Conservation (phyloP, 371 early-diverging fungal genomes). For the Nematocida homosporus region DNA sequence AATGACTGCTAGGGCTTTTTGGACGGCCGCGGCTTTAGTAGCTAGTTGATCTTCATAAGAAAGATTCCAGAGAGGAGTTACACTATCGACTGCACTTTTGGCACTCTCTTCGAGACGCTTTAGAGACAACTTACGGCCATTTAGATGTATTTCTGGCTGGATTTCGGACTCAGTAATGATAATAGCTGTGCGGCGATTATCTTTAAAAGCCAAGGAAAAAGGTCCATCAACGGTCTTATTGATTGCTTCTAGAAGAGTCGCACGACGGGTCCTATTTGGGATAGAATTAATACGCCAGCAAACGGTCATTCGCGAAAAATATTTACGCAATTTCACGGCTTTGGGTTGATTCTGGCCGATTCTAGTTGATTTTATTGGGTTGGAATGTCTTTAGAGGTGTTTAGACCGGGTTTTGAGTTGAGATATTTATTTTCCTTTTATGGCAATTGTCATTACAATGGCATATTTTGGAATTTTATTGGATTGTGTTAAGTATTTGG, state of each 20-base stretch:
- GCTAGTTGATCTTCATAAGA: conserved; percentile 40
- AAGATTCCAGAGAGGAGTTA: conserved; percentile 46
- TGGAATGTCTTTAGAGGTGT: no score
- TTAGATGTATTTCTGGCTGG: conserved; percentile 16
- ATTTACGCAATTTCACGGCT: no score
- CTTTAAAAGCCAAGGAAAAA: conserved; percentile 29
- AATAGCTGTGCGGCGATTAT: conserved; percentile 18
- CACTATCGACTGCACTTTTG: conserved; percentile 37
- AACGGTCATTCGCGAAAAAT: no score
- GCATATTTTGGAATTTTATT: no score
- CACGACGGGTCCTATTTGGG: conserved; percentile 16
- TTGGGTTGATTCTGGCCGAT: no score
- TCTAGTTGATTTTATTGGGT: no score
- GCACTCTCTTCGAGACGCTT: conserved; percentile 20
- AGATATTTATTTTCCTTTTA: no score
- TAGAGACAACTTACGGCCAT: neutral
- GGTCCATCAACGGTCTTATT: neutral
- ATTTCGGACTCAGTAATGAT: conserved; percentile 20
- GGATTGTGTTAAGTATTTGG: no score
- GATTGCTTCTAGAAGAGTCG: conserved; percentile 10
- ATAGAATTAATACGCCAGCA: conserved; percentile 45
- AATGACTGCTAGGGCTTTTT: neutral
- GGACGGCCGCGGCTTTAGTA: conserved; percentile 6
- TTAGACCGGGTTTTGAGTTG: no score
- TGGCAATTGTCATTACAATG: no score